Percentiles rank a stretch among this genome's conserved stretches.
These are phyloP conservation scores for Aurantiochytrium sp. DNA, from an alignment of 108 stramenopile genomes.

Conservation along the genomic window DNA sequence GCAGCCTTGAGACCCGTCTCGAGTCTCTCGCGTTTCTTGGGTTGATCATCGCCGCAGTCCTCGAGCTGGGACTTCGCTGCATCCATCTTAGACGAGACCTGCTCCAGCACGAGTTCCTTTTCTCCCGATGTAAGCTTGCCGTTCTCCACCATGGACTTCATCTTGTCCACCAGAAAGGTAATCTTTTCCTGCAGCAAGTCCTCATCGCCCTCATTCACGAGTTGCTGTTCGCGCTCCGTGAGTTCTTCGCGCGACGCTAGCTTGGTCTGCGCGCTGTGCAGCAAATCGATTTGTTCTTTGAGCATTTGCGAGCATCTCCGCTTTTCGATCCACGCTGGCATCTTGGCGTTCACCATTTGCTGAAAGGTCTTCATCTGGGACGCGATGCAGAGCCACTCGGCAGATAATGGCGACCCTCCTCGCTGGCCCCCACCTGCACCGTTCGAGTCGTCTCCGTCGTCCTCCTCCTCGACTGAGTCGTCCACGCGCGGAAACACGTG, in stretches of 20 bases:
- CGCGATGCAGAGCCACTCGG: constrained; percentile 58
- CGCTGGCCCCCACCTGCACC: constrained; percentile 16
- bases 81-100: background rate
- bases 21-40: background rate
- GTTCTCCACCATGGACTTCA: constrained; percentile 36
- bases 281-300: constrained; percentile 37
- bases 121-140: constrained; percentile 34
- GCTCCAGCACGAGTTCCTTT: constrained; percentile 22
- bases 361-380: constrained; percentile 55
- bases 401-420: constrained; percentile 12
- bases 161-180: constrained; percentile 18
- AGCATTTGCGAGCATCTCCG: constrained; percentile 52
- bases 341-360: constrained; percentile 51
- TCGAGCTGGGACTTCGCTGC: constrained; percentile 4
- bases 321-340: constrained; percentile 73
- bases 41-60: background rate
- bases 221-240: constrained; percentile 61
- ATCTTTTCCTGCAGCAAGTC: constrained; percentile 22
- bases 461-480: background rate
- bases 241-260: constrained; percentile 66
- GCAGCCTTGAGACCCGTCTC: background rate
- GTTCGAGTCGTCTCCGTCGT: background rate
- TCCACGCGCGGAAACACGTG: constrained; percentile 75
- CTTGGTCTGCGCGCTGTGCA: constrained; percentile 56
- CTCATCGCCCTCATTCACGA: constrained; percentile 60